phyloP scores from a whole-genome alignment of 345 rosid genomes.

The Balakata baccata region DNA sequence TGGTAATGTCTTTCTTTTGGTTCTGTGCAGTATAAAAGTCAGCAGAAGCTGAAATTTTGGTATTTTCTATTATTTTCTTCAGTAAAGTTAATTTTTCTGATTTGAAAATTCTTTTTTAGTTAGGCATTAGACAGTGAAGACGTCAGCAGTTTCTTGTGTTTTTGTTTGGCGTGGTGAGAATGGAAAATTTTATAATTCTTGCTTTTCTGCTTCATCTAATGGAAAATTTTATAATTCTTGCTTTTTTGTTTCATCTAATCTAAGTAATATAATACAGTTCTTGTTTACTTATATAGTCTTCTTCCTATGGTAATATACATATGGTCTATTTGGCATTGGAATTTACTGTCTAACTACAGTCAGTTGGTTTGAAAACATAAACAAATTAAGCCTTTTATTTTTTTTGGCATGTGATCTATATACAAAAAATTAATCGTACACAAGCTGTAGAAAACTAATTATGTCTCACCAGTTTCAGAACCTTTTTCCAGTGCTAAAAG shows the following conservation, averaged over 20 bases:
- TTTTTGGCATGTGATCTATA: neutral
- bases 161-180: neutral
- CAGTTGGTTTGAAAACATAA: neutral
- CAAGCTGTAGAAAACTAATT: neutral
- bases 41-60: neutral
- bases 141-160: neutral
- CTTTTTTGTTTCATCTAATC: too few relatives aligned
- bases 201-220: neutral
- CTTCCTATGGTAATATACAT: neutral
- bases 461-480: too few relatives aligned
- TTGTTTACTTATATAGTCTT: neutral
- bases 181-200: neutral
- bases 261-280: too few relatives aligned
- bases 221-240: neutral
- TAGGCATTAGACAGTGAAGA: neutral
- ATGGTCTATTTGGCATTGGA: neutral
- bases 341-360: neutral
- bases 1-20: slow-evolving; percentile 9
- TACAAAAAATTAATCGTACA: neutral
- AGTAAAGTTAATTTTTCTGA: neutral
- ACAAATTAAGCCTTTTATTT: neutral
- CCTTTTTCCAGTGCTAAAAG: neutral
- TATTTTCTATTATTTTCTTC: neutral
- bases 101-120: neutral
- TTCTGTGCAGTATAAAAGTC: neutral